Evolutionary conservation across 2,329 filamentous ascomycete genomes (phyloP).

Genomic region (Diatrype stigma): DNA sequence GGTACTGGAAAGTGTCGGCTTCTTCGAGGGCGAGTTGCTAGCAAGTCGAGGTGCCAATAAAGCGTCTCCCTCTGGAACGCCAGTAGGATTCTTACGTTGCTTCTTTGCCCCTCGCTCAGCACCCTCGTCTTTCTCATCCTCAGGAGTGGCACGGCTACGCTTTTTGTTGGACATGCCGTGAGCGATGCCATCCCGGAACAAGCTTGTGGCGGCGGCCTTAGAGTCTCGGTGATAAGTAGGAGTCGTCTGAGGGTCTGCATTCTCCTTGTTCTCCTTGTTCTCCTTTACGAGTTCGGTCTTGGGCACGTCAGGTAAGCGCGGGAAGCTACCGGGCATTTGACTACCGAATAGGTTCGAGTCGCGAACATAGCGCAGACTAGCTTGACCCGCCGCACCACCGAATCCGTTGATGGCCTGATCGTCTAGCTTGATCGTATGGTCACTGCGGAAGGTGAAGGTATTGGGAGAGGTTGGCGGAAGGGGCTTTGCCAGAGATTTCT

Average conservation of each 20-base stretch:
- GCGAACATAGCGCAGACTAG: constrained; percentile 58
- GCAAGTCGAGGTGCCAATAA: constrained; percentile 46
- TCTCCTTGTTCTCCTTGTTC: constrained; percentile 54
- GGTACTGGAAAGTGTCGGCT: constrained; percentile 21
- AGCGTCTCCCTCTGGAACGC: constrained; percentile 45
- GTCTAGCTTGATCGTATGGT: constrained; percentile 59
- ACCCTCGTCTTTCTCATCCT: constrained; percentile 45
- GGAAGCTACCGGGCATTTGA: constrained; percentile 55
- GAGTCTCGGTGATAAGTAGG: neutral
- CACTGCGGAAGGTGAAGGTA: constrained; percentile 62
- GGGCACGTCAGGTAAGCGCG: constrained; percentile 23
- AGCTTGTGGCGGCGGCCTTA: neutral
- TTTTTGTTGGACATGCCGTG: constrained; percentile 66
- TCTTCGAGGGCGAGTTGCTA: constrained; percentile 33
- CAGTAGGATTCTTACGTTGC: constrained; percentile 42
- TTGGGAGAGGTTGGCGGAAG: constrained; percentile 44
- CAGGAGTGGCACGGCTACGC: constrained; percentile 53
- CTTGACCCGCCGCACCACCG: constrained; percentile 54
- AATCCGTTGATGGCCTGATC: constrained; percentile 46
- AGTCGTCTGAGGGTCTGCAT: constrained; percentile 18
- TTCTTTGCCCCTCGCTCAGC: constrained; percentile 55
- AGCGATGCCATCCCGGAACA: constrained; percentile 37
- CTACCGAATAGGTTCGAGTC: constrained; percentile 41
- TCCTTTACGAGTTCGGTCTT: constrained; percentile 44
- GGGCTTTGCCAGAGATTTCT: constrained; percentile 14